Evolutionary conservation across 2,329 filamentous ascomycete species (phyloP).

Genomic region (Pezicula radicicola): DNA sequence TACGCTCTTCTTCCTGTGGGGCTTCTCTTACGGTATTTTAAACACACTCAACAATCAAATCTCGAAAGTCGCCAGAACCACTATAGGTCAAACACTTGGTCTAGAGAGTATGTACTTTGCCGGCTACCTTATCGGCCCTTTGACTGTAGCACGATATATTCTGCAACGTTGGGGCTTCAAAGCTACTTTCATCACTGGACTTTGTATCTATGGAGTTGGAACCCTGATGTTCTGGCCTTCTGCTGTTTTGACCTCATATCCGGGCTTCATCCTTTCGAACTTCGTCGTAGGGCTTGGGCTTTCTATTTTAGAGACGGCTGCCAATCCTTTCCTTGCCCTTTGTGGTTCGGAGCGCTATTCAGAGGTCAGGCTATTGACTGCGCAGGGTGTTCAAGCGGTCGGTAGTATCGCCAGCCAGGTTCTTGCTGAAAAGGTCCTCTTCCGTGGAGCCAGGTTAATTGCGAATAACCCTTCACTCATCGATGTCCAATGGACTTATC

Average conservation of each 20-base stretch:
- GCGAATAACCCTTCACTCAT: conserved; percentile 52
- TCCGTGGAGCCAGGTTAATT: conserved; percentile 46
- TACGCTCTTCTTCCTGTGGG: conserved; percentile 84
- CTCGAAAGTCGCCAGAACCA: conserved; percentile 55
- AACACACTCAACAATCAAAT: conserved; percentile 77
- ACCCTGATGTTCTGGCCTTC: conserved; percentile 88
- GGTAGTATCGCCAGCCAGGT: conserved; percentile 71
- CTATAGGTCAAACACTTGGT: conserved; percentile 58
- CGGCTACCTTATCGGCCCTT: conserved; percentile 66
- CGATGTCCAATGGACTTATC: conserved; percentile 81
- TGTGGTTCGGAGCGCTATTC: conserved; percentile 72
- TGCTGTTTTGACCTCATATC: conserved; percentile 69
- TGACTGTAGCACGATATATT: conserved; percentile 68
- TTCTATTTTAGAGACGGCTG: conserved; percentile 74
- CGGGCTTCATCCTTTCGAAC: conserved; percentile 71
- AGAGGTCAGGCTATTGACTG: conserved; percentile 71
- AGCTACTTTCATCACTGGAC: conserved; percentile 73
- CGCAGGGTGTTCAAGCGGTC: conserved; percentile 74
- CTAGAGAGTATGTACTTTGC: conserved; percentile 71
- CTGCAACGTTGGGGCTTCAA: conserved; percentile 73
- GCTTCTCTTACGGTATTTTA: conserved; percentile 83
- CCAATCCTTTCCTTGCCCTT: conserved; percentile 70
- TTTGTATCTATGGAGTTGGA: conserved; percentile 71
- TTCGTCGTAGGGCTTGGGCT: conserved; percentile 77
- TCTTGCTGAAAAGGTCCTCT: conserved; percentile 72